These are phyloP conservation scores for Entoloma clypeatum DNA, from an alignment of 1,284 basidiomycete species.

Conservation along the genomic window DNA sequence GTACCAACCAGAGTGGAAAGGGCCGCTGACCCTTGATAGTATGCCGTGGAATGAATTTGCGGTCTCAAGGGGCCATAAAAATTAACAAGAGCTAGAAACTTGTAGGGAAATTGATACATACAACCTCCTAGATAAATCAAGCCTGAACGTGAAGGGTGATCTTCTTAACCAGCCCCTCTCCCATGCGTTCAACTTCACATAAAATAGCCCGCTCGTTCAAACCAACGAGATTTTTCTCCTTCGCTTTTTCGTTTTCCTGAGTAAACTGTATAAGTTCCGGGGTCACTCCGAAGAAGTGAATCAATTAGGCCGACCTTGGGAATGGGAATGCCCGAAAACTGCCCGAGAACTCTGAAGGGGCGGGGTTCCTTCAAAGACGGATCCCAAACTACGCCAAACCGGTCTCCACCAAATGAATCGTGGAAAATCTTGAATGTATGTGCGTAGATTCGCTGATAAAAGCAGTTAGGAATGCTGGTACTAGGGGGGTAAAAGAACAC, in stretches of 20 bases:
- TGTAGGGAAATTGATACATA: no score
- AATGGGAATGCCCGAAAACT: slow-evolving; percentile 69
- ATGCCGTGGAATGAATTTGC: no score
- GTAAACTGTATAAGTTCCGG: no score
- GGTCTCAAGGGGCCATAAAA: no score
- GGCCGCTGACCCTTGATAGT: no score
- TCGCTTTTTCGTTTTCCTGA: slow-evolving; percentile 41
- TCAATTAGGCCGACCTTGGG: slow-evolving; percentile 24
- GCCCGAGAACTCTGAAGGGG: slow-evolving; percentile 80
- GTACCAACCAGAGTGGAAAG: no score
- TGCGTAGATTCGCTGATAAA: slow-evolving; percentile 61
- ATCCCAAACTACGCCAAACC: slow-evolving; percentile 88
- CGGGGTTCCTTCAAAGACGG: slow-evolving; percentile 54
- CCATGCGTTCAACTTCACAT: slow-evolving; percentile 78
- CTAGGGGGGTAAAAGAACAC: no score
- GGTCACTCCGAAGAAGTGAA: slow-evolving; percentile 1
- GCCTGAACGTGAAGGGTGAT: slow-evolving; percentile 34
- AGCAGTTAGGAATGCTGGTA: background rate
- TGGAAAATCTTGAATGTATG: slow-evolving; percentile 85
- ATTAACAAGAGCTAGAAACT: no score
- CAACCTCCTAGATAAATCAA: background rate
- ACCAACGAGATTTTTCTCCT: slow-evolving; percentile 59
- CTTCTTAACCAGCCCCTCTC: slow-evolving; percentile 62
- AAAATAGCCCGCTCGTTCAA: slow-evolving; percentile 73
- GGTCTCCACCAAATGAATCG: slow-evolving; percentile 78